phyloP scores from a whole-genome alignment of 768 basidiomycete genomes.

The Boletus reticuloceps region DNA sequence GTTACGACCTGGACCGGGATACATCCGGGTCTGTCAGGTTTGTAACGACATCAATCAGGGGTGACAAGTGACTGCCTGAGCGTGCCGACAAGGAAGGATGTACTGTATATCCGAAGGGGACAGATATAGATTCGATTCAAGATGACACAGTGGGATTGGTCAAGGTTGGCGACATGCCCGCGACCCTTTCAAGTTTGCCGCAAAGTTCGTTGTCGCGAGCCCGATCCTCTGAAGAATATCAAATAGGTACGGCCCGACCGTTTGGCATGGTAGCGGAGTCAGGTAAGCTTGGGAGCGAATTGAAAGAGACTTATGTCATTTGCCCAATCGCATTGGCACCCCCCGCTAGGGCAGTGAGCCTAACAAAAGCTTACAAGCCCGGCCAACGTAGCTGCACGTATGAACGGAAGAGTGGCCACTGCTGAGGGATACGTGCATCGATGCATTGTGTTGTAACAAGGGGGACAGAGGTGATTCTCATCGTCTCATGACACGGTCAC shows the following conservation, averaged over 20 bases:
- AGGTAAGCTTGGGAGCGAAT: constrained; percentile 22
- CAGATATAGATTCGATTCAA: constrained; percentile 20
- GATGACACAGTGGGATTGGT: constrained; percentile 45
- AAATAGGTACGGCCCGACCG: constrained; percentile 45
- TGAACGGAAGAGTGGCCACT: neutral
- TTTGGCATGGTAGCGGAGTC: constrained; percentile 45
- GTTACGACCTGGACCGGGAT: neutral
- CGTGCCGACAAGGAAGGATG: neutral
- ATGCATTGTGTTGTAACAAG: neutral
- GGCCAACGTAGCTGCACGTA: constrained; percentile 6
- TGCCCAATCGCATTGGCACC: constrained; percentile 46
- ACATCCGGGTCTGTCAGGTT: neutral
- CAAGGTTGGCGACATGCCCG: constrained; percentile 48
- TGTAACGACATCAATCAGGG: neutral
- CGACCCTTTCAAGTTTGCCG: constrained; percentile 59
- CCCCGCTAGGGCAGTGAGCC: neutral
- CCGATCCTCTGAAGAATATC: constrained; percentile 59
- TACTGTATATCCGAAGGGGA: neutral
- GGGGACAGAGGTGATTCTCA: neutral
- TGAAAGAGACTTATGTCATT: constrained; percentile 45
- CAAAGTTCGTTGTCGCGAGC: no score
- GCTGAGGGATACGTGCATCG: neutral
- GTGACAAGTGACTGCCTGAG: constrained; percentile 2
- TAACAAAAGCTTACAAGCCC: constrained; percentile 8
- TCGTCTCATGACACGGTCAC: neutral